Evolutionary conservation across 2,329 filamentous ascomycete species (phyloP).

Genomic region (Colletotrichum caudatum): DNA sequence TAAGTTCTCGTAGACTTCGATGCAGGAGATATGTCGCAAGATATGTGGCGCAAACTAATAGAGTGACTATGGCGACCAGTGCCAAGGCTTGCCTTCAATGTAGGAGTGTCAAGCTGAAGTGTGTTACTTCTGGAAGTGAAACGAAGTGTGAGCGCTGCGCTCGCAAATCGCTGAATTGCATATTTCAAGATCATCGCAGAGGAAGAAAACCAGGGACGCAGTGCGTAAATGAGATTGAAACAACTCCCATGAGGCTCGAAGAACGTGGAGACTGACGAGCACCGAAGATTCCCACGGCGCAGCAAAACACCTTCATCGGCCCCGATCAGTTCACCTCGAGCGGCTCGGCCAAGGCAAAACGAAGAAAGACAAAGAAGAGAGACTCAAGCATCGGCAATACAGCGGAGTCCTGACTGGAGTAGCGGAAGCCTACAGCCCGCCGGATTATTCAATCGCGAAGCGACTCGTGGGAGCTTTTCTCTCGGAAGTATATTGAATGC

Average conservation of each 20-base stretch:
- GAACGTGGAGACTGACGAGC: neutral
- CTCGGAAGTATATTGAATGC: constrained; percentile 49
- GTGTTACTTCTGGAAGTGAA: constrained; percentile 44
- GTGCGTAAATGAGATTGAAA: constrained; percentile 40
- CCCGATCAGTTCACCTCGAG: neutral
- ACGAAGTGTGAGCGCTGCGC: constrained; percentile 52
- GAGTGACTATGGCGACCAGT: neutral
- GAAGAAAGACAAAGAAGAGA: neutral
- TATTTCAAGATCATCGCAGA: constrained; percentile 54
- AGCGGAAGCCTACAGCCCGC: constrained; percentile 49
- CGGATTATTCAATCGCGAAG: constrained; percentile 50
- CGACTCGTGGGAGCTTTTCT: constrained; percentile 51
- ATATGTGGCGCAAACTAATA: neutral
- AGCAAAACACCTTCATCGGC: neutral
- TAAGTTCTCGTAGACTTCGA: neutral
- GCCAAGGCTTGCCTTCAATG: constrained; percentile 53
- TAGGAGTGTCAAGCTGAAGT: constrained; percentile 56
- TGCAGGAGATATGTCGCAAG: neutral
- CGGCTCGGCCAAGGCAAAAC: neutral
- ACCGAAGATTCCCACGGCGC: constrained; percentile 5
- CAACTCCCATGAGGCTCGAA: too few relatives aligned
- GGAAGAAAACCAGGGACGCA: constrained; percentile 54
- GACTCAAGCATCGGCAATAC: neutral
- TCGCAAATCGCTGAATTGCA: constrained; percentile 53
- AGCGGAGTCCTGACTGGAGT: constrained; percentile 31